Conservation (phyloP, 83 land plant genomes). For the Larix sibirica region DNA sequence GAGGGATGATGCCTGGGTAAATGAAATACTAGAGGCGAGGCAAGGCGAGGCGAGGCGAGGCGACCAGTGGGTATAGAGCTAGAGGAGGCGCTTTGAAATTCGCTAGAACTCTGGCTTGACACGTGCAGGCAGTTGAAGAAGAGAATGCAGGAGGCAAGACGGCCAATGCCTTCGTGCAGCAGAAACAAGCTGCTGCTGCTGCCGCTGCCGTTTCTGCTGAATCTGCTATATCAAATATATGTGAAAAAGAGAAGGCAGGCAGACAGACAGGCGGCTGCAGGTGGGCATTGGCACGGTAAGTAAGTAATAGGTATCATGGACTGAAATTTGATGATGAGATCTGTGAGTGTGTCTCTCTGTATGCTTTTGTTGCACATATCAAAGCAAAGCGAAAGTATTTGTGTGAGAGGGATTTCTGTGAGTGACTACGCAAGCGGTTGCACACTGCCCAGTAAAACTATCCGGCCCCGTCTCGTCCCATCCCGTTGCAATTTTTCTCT, state of each 20-base stretch:
- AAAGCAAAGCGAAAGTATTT: background rate
- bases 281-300: conserved; percentile 2
- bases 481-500: background rate
- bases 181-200: background rate
- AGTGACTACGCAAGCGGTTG: conserved; percentile 12
- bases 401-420: background rate
- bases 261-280: background rate
- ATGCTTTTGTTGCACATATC: background rate
- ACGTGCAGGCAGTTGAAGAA: conserved; percentile 3
- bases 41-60: background rate
- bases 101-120: conserved; percentile 3
- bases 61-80: background rate
- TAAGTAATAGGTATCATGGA: background rate
- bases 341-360: background rate
- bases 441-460: conserved; percentile 13
- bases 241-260: background rate
- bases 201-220: too few relatives aligned
- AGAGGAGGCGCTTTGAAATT: conserved; percentile 3
- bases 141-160: background rate
- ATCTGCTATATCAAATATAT: background rate
- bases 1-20: background rate
- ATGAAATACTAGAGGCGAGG: background rate
- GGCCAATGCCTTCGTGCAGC: conserved; percentile 3
- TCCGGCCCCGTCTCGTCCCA: background rate
- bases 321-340: conserved; percentile 3